Percentiles rank a stretch among this genome's conserved stretches.
phyloP scores from a whole-genome alignment of 73 alveolate species.

The Symbiodinium pilosum region DNA sequence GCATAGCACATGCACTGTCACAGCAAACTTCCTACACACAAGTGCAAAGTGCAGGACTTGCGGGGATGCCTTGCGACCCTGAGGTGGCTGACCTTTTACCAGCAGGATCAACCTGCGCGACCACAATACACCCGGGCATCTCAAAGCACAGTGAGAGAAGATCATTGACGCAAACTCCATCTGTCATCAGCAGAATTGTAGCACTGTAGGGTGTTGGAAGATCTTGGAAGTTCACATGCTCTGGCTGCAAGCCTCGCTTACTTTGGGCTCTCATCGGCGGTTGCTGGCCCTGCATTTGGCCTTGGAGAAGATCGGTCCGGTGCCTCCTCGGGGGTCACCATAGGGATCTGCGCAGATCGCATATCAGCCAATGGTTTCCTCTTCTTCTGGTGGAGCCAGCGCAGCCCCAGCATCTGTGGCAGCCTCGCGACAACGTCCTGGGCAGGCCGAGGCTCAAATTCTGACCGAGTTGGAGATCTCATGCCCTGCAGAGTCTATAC shows the following conservation, averaged over 20 bases:
- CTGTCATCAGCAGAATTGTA: too few relatives aligned
- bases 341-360: too few relatives aligned
- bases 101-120: slow-evolving; percentile 2
- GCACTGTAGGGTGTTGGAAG: too few relatives aligned
- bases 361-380: neutral
- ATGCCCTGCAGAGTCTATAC: neutral
- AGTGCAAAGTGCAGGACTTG: neutral
- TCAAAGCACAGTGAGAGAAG: too few relatives aligned
- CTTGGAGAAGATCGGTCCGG: slow-evolving; percentile 14
- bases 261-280: too few relatives aligned
- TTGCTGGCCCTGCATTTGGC: too few relatives aligned
- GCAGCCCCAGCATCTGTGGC: neutral
- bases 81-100: slow-evolving; percentile 1
- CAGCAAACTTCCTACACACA: neutral
- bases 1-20: too few relatives aligned
- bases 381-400: neutral
- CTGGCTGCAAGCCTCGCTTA: too few relatives aligned
- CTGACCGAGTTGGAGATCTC: too few relatives aligned
- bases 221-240: too few relatives aligned
- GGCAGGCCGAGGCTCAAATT: neutral
- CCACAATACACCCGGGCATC: too few relatives aligned
- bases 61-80: neutral
- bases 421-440: neutral
- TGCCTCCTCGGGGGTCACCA: neutral
- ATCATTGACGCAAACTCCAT: too few relatives aligned